Evolutionary conservation across 1,284 basidiomycete species (phyloP).

Genomic region (Tausonia pullulans): DNA sequence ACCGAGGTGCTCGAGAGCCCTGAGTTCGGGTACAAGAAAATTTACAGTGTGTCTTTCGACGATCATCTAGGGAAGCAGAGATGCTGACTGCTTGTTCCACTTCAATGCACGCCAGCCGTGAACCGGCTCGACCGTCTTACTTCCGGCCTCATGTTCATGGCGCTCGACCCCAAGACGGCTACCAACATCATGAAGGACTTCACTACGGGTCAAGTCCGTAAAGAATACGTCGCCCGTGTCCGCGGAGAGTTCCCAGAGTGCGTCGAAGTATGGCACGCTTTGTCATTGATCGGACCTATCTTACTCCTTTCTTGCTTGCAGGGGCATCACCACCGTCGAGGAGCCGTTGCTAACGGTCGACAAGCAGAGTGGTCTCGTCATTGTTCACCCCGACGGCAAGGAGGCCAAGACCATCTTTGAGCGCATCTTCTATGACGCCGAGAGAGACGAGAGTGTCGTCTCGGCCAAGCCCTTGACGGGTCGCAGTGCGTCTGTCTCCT

Average conservation of each 20-base stretch:
- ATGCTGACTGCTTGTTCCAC: not conserved
- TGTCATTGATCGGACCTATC: not conserved
- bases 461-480: slow-evolving; percentile 73
- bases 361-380: slow-evolving; percentile 87
- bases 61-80: not conserved
- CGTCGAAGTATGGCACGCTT: slow-evolving; percentile 26
- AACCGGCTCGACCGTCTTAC: slow-evolving; percentile 92
- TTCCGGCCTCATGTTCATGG: slow-evolving; percentile 91
- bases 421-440: slow-evolving; percentile 68
- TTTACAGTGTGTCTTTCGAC: slow-evolving; percentile 56
- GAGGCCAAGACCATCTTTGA: slow-evolving; percentile 83
- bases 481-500: slow-evolving; percentile 51
- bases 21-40: slow-evolving; percentile 71
- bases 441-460: slow-evolving; percentile 75
- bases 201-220: slow-evolving; percentile 61
- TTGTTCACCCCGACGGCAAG: slow-evolving; percentile 90
- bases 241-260: slow-evolving; percentile 72
- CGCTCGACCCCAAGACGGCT: slow-evolving; percentile 61
- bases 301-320: slow-evolving; percentile 26
- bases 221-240: slow-evolving; percentile 84
- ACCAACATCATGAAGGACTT: slow-evolving; percentile 69
- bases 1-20: slow-evolving; percentile 66
- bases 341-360: slow-evolving; percentile 85
- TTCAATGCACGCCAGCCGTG: slow-evolving; percentile 48
- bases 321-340: slow-evolving; percentile 68